Conservation (phyloP, 2,329 filamentous ascomycete genomes). For the Neoascochyta sp. region DNA sequence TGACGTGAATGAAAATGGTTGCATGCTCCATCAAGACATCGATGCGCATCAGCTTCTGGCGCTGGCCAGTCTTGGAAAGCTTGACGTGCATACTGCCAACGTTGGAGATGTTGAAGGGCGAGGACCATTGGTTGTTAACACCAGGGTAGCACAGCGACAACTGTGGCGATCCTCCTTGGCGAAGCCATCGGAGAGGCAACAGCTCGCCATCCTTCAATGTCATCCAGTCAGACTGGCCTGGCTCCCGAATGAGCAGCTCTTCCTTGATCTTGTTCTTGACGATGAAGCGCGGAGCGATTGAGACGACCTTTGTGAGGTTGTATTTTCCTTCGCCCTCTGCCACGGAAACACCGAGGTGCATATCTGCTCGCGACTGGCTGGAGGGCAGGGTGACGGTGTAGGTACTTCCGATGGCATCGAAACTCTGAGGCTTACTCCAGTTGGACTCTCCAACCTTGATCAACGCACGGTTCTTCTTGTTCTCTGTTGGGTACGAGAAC, state of each 20-base stretch:
- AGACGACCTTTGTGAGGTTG: slow-evolving; percentile 94
- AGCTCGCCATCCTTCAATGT: slow-evolving; percentile 73
- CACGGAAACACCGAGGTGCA: slow-evolving; percentile 86
- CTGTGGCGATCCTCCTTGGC: slow-evolving; percentile 79
- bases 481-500: slow-evolving; percentile 88
- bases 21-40: slow-evolving; percentile 90
- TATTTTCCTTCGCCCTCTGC: slow-evolving; percentile 94
- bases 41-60: slow-evolving; percentile 80
- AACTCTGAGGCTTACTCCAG: slow-evolving; percentile 97
- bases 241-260: slow-evolving; percentile 84
- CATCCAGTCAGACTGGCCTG: slow-evolving; percentile 82
- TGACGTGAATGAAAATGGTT: slow-evolving; percentile 89
- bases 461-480: slow-evolving; percentile 84
- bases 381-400: slow-evolving; percentile 83
- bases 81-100: slow-evolving; percentile 91
- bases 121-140: slow-evolving; percentile 95
- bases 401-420: slow-evolving; percentile 93
- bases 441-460: slow-evolving; percentile 84
- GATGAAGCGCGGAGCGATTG: slow-evolving; percentile 86
- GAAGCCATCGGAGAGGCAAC: slow-evolving; percentile 84
- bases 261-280: slow-evolving; percentile 90
- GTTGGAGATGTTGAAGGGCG: slow-evolving; percentile 95
- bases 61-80: slow-evolving; percentile 82
- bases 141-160: slow-evolving; percentile 89
- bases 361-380: slow-evolving; percentile 67